Conservation (phyloP, 495 filamentous ascomycete genomes). For the Neurospora sp. region DNA sequence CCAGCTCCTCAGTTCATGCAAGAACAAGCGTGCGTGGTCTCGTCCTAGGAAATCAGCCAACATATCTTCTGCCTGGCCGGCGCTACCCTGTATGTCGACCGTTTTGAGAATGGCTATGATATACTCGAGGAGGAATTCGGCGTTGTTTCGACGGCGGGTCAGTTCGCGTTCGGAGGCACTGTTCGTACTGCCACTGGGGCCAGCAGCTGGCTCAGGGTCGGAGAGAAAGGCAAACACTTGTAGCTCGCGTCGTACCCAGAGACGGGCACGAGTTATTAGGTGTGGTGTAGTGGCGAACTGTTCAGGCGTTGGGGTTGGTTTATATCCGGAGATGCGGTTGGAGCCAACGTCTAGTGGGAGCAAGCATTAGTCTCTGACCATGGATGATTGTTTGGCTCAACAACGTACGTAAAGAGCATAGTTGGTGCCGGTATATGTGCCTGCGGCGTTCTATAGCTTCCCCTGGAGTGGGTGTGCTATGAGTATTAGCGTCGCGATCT, state of each 20-base stretch:
- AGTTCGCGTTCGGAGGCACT: conserved; percentile 22
- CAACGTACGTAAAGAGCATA: conserved; percentile 52
- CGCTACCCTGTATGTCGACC: conserved; percentile 77
- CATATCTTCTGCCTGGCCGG: conserved; percentile 75
- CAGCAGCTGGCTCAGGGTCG: conserved; percentile 1
- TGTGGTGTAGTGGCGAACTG: conserved; percentile 52
- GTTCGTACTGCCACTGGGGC: conserved; percentile 16
- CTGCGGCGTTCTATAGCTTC: conserved; percentile 58
- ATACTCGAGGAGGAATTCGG: conserved; percentile 86
- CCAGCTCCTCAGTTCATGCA: conserved; percentile 78
- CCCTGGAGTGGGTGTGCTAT: conserved; percentile 23
- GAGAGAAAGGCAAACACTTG: conserved; percentile 72
- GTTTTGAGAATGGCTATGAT: conserved; percentile 81
- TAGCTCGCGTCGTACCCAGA: conserved; percentile 81
- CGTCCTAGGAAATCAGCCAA: conserved; percentile 77
- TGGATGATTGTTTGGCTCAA: fast-evolving
- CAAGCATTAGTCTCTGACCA: neutral
- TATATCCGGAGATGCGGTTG: conserved; percentile 67
- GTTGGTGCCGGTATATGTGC: conserved; percentile 61
- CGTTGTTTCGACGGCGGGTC: conserved; percentile 54
- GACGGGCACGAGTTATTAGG: conserved; percentile 70
- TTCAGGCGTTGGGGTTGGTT: conserved; percentile 60
- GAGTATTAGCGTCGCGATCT: conserved; percentile 1
- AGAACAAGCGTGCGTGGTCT: conserved; percentile 65
- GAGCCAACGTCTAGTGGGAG: conserved; percentile 46